Evolutionary conservation across 495 filamentous ascomycete genomes (phyloP).

Genomic region (Aspergillus steynii): DNA sequence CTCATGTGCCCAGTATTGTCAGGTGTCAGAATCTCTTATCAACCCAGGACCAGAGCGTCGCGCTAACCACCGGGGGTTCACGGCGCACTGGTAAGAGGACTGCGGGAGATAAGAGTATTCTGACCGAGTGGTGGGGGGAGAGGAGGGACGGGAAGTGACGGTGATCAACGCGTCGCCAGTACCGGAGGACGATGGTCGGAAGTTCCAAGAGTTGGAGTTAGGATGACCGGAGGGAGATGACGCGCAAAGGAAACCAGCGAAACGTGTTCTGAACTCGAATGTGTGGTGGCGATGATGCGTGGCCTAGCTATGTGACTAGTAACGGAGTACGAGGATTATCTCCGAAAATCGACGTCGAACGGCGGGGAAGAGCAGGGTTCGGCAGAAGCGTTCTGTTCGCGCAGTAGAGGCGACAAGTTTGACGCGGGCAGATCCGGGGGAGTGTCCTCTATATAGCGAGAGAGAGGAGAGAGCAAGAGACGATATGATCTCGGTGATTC

Average conservation of each 20-base stretch:
- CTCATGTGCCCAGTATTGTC: constrained; percentile 74
- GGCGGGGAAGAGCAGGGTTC: constrained; percentile 10
- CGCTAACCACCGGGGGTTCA: constrained; percentile 75
- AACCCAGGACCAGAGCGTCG: constrained; percentile 74
- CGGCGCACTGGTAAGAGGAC: constrained; percentile 81
- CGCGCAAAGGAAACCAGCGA: constrained; percentile 4
- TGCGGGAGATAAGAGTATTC: constrained; percentile 43
- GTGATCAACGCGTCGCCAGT: constrained; percentile 18
- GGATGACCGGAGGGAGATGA: background rate
- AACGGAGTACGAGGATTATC: constrained; percentile 8
- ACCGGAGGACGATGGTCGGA: background rate
- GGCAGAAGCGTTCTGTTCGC: constrained; percentile 2
- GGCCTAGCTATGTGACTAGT: constrained; percentile 6
- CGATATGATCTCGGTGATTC: background rate
- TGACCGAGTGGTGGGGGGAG: constrained; percentile 16
- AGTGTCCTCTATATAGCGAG: background rate
- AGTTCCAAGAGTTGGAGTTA: background rate
- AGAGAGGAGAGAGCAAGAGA: too few species aligned
- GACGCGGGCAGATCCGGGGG: background rate
- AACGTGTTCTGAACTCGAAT: constrained; percentile 14
- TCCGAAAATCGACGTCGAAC: constrained; percentile 17
- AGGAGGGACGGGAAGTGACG: constrained; percentile 14
- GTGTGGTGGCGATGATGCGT: constrained; percentile 25
- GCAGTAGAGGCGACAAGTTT: constrained; percentile 14
- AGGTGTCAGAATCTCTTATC: constrained; percentile 54